Conservation (phyloP, 2,329 filamentous ascomycete species). For the Fulvia fulva region DNA sequence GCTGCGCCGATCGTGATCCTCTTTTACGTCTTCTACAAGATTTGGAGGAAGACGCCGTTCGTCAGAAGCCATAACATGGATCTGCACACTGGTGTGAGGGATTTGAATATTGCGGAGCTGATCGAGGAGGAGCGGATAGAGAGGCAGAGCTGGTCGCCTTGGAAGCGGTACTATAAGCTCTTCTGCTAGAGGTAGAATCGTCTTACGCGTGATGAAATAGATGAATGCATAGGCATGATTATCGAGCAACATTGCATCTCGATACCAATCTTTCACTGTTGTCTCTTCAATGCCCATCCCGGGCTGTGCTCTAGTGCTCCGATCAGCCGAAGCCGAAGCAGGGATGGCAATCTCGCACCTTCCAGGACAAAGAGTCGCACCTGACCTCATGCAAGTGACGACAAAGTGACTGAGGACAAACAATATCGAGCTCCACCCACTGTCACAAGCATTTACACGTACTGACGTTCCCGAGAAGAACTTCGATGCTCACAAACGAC, state of each 20-base stretch:
- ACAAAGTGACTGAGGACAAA: neutral
- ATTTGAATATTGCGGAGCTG: constrained; percentile 75
- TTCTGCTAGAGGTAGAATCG: constrained; percentile 37
- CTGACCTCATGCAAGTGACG: neutral
- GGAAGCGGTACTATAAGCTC: constrained; percentile 49
- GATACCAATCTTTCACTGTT: neutral
- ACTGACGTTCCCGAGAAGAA: no score
- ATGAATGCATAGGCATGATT: neutral
- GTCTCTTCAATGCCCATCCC: no score
- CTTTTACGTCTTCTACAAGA: constrained; percentile 61
- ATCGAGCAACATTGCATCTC: neutral
- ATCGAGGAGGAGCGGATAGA: constrained; percentile 78
- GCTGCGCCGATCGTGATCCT: constrained; percentile 33
- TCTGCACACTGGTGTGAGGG: constrained; percentile 75
- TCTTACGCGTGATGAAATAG: neutral
- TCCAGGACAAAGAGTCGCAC: neutral
- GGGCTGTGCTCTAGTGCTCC: no score
- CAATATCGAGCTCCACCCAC: neutral
- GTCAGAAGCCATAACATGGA: constrained; percentile 74
- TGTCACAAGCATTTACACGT: neutral
- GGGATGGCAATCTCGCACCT: neutral
- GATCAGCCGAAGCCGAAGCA: no score
- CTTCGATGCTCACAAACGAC: neutral
- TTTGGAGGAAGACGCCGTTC: constrained; percentile 57
- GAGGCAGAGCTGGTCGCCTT: constrained; percentile 49